Conservation (phyloP, 257 asterid species). For the Rhazya stricta region DNA sequence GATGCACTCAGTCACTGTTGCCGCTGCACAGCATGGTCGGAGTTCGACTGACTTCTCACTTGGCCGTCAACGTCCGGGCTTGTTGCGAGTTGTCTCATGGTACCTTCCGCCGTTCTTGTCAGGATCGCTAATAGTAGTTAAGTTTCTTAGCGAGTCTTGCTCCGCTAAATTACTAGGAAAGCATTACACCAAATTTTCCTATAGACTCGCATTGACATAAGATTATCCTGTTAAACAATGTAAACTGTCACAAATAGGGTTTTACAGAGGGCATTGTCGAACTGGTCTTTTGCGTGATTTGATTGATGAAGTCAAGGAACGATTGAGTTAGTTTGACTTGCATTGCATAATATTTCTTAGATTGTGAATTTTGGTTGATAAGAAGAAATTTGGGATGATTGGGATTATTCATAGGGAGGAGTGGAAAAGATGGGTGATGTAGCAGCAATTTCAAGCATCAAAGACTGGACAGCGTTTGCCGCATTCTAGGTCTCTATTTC, state of each 20-base stretch:
- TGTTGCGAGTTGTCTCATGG: conserved; percentile 94
- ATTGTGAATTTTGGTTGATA: conserved; percentile 38
- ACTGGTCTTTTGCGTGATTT: not conserved
- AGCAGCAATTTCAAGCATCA: conserved; percentile 37
- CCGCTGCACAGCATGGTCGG: conserved; percentile 53
- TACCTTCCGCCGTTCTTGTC: conserved; percentile 98
- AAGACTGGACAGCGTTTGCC: conserved; percentile 31
- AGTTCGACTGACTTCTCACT: conserved; percentile 59
- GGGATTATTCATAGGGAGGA: conserved; percentile 55
- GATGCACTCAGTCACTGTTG: conserved; percentile 67
- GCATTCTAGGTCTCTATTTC: conserved; percentile 38
- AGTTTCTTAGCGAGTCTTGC: conserved; percentile 68
- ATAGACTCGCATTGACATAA: not conserved
- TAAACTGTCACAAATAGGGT: not conserved
- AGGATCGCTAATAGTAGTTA: conserved; percentile 77
- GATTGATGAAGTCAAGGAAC: conserved; percentile 18
- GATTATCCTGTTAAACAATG: not conserved
- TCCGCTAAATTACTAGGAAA: conserved; percentile 16
- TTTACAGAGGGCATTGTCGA: not conserved
- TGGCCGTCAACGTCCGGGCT: conserved; percentile 63
- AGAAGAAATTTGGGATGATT: conserved; percentile 34
- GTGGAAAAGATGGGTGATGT: conserved; percentile 57
- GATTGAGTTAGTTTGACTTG: conserved; percentile 4
- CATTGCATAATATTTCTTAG: conserved; percentile 19
- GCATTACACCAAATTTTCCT: not conserved